Evolutionary conservation across 208 protist genomes (phyloP).

Genomic region (Ichthyophonus hoferi): DNA sequence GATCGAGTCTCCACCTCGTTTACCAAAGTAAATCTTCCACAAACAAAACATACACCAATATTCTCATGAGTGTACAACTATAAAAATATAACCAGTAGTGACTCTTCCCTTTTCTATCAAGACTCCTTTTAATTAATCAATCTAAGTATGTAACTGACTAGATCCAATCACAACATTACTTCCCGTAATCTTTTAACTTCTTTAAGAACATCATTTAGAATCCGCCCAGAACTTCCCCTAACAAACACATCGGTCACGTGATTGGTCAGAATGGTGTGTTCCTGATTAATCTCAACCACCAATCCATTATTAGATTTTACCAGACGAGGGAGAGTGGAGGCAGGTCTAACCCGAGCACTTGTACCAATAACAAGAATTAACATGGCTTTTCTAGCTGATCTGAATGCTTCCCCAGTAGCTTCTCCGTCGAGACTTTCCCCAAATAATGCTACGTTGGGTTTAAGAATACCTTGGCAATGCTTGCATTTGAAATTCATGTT

Average conservation of each 20-base stretch:
- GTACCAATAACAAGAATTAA: constrained; percentile 5
- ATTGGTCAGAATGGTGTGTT: neutral
- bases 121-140: too few species aligned
- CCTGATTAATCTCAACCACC: neutral
- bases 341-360: constrained; percentile 2
- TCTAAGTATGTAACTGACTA: too few species aligned
- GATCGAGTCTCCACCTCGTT: too few species aligned
- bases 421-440: neutral
- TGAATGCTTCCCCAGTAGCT: neutral
- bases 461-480: neutral
- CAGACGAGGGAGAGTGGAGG: neutral
- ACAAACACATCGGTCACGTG: neutral
- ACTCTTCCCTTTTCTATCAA: too few species aligned
- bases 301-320: neutral
- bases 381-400: neutral
- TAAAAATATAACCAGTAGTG: too few species aligned
- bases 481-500: neutral
- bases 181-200: neutral
- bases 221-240: neutral
- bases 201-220: neutral
- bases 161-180: neutral
- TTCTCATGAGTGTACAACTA: too few species aligned
- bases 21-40: too few species aligned
- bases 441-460: constrained; percentile 1
- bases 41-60: too few species aligned